A percentile compares a stretch with the other conserved stretches of the same genome.
Evolutionary conservation across 305 asterid species (phyloP).

Genomic region (Salvia sclarea): DNA sequence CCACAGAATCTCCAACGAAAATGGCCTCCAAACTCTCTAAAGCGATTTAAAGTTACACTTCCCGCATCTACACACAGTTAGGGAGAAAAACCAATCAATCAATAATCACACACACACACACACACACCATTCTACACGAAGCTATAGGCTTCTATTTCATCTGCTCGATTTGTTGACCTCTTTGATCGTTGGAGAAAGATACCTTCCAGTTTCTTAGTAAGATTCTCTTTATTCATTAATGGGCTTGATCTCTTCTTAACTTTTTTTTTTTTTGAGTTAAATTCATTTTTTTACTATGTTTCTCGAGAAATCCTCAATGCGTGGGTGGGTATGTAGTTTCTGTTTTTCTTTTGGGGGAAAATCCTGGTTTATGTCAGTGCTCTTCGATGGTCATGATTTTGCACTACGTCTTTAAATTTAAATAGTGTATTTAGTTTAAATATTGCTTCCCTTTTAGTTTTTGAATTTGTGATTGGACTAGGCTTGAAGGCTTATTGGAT

Average conservation of each 20-base stretch:
- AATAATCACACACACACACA: no score
- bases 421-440: background rate
- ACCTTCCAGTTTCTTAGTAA: background rate
- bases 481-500: background rate
- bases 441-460: background rate
- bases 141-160: background rate
- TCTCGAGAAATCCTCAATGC: background rate
- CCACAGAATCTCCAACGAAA: slow-evolving; percentile 31
- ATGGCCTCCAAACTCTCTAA: background rate
- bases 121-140: background rate
- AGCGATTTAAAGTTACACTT: background rate
- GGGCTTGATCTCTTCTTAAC: slow-evolving; percentile 27
- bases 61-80: background rate
- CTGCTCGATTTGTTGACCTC: slow-evolving; percentile 14
- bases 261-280: background rate
- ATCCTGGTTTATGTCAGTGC: background rate
- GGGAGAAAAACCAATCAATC: background rate
- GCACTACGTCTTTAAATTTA: background rate
- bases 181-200: slow-evolving; percentile 9
- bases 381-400: background rate
- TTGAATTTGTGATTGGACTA: background rate
- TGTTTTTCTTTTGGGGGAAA: background rate
- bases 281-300: background rate
- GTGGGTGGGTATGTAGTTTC: background rate
- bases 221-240: slow-evolving; percentile 14